Evolutionary conservation across 495 filamentous ascomycete genomes (phyloP).

Genomic region (Daldinia childiae): DNA sequence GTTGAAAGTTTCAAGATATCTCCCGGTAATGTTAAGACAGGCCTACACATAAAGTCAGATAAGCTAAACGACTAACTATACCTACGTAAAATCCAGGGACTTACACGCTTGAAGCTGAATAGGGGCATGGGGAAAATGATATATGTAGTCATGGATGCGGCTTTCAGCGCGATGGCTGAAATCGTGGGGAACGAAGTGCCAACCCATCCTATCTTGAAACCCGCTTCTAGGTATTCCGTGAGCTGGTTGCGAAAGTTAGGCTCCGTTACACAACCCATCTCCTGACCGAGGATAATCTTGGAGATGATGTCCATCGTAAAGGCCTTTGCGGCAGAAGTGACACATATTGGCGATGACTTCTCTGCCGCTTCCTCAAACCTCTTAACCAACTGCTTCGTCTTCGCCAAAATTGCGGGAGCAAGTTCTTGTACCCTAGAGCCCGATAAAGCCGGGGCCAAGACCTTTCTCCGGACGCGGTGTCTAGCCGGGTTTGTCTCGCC

Average conservation of each 20-base stretch:
- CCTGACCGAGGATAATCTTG: constrained; percentile 5
- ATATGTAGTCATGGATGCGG: background rate
- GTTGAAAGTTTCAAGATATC: background rate
- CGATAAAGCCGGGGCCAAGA: background rate
- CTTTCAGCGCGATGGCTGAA: constrained; percentile 4
- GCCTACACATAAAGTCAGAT: background rate
- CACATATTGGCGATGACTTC: background rate
- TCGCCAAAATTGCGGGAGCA: background rate
- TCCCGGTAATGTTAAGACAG: constrained; percentile 8
- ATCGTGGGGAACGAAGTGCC: constrained; percentile 6
- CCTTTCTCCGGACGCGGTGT: constrained; percentile 8
- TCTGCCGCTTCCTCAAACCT: constrained; percentile 2
- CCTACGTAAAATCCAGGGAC: background rate
- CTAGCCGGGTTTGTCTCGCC: constrained; percentile 4
- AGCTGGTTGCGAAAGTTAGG: constrained; percentile 8
- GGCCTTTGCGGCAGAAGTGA: constrained; percentile 9
- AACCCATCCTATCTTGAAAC: constrained; percentile 7
- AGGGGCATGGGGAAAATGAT: constrained; percentile 6
- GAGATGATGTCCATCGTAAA: constrained; percentile 14
- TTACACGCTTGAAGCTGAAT: constrained; percentile 7
- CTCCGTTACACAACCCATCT: constrained; percentile 4
- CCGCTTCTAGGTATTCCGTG: background rate
- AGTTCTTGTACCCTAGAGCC: constrained; percentile 4
- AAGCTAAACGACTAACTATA: background rate
- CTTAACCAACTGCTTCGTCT: constrained; percentile 8